Base-by-base conservation (phyloP, 148 eudicot species). In the Rheum nobile region DNA sequence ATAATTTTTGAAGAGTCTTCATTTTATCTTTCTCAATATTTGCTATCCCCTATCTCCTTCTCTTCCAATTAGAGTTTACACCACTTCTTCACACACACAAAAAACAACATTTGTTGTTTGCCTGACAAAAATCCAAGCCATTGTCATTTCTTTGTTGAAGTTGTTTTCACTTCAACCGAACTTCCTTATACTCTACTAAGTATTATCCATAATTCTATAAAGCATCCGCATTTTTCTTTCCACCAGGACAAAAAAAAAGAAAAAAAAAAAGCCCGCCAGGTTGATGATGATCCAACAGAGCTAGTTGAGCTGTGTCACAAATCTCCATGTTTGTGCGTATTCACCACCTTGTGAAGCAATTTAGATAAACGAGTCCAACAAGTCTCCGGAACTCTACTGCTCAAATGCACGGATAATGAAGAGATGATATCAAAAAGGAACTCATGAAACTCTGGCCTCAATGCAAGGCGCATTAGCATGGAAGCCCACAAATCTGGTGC, bases 401-500 rank as follows among this genome's bases (percentile, higher is more conserved):
- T 81, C 67, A 85, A 84, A 75, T 86, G 96, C 48, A 67, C 70
- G 39, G 61, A 55, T 69, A 90, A 71, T 43, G 89, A 82, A 19
- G 86, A 85, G 63, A 77, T 41, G 41, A 86, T 80, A 37, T 88
- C 94, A 8, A 82, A 72, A 71, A 82, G 35, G 74, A 93, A 90
- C 72, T 72, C 86, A 77, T 86, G 98, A 54, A 90, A 86, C 81
- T 90, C 96, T 2, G 93, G 90, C 72, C 83, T 86, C 67, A 89
- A 48, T 14, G 83, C 85, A 87, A 89, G 74, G 43, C 96, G 94
- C 28, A 90, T 81, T 37, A 86, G 83, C 98, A 93, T 88, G 1
- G 92, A 87, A 52, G 82, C 24, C 98, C 98, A 93, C 46, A 83
- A 80, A 69, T 88, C 94, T 24, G 98, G 98, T 59, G 98, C 90